These are phyloP conservation scores for Nasturtium officinale DNA, from an alignment of 345 rosid species.

Conservation along the genomic window DNA sequence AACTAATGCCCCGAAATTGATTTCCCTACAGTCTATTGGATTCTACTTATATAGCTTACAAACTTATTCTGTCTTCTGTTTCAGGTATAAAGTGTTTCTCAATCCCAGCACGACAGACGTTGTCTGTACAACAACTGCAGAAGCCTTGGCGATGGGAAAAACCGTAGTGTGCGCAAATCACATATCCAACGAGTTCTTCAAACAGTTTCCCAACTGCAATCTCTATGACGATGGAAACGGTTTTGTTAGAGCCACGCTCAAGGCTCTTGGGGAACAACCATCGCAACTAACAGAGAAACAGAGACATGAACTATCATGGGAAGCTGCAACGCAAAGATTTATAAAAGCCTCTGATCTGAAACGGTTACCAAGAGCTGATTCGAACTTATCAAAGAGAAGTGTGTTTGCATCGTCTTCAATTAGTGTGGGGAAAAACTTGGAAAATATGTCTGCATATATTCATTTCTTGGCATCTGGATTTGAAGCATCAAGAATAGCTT, in stretches of 20 bases:
- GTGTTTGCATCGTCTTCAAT: constrained; percentile 58
- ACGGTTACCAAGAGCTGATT: constrained; percentile 39
- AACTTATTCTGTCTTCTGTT: constrained; percentile 3
- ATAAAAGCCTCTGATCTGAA: constrained; percentile 56
- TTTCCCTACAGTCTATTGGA: background rate
- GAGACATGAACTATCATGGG: constrained; percentile 81
- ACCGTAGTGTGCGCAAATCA: constrained; percentile 55
- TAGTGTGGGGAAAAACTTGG: constrained; percentile 51
- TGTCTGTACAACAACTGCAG: constrained; percentile 96
- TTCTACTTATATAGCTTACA: background rate
- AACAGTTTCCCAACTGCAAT: constrained; percentile 83
- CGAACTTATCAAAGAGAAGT: constrained; percentile 35
- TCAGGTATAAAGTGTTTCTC: constrained; percentile 89
- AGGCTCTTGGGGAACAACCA: constrained; percentile 76
- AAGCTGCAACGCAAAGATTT: constrained; percentile 85
- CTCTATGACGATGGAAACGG: constrained; percentile 55
- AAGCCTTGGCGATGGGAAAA: constrained; percentile 98
- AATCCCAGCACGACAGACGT: constrained; percentile 99
- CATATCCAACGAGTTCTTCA: constrained; percentile 59
- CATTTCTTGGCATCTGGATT: constrained; percentile 70
- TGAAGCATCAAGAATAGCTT: constrained; percentile 71
- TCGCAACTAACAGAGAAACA: constrained; percentile 61
- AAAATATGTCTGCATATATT: constrained; percentile 74
- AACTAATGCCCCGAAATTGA: background rate
- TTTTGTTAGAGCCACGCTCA: constrained; percentile 56